phyloP scores from a whole-genome alignment of 2,329 filamentous ascomycete species.

The Microascus cirrosus region DNA sequence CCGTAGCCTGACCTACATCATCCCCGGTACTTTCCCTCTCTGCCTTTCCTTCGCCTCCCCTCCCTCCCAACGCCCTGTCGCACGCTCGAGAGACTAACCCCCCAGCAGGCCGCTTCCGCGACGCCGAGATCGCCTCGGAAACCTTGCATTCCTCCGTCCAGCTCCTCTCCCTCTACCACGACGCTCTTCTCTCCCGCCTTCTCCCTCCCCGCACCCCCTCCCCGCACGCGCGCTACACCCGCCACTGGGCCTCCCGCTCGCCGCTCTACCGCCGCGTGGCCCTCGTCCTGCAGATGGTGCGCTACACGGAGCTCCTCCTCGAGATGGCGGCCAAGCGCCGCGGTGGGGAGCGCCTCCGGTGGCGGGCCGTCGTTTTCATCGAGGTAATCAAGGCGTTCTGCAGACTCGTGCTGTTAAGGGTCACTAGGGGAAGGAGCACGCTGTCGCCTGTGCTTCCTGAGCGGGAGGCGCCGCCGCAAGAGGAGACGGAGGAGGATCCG shows the following conservation, averaged over 20 bases:
- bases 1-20: slow-evolving; percentile 88
- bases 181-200: slow-evolving; percentile 62
- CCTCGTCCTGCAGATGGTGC: slow-evolving; percentile 74
- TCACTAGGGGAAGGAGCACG: slow-evolving; percentile 74
- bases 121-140: slow-evolving; percentile 92
- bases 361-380: slow-evolving; percentile 76
- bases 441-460: slow-evolving; percentile 79
- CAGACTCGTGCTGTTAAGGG: slow-evolving; percentile 64
- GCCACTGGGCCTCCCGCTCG: slow-evolving; percentile 52
- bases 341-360: slow-evolving; percentile 67
- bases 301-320: slow-evolving; percentile 92
- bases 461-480: slow-evolving; percentile 59
- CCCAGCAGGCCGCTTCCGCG: slow-evolving; percentile 60
- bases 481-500: slow-evolving; percentile 24
- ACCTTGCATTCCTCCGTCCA: slow-evolving; percentile 82
- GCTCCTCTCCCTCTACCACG: slow-evolving; percentile 86
- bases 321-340: slow-evolving; percentile 91
- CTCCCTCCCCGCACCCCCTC: slow-evolving; percentile 48
- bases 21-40: slow-evolving; percentile 53
- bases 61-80: not conserved
- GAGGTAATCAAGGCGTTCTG: slow-evolving; percentile 83
- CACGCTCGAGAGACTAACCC: not conserved
- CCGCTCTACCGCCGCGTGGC: slow-evolving; percentile 72
- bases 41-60: not conserved
- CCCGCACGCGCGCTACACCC: slow-evolving; percentile 55